These are phyloP conservation scores for Acanthamoeba triangularis DNA, from an alignment of 208 protist genomes.

Conservation along the genomic window DNA sequence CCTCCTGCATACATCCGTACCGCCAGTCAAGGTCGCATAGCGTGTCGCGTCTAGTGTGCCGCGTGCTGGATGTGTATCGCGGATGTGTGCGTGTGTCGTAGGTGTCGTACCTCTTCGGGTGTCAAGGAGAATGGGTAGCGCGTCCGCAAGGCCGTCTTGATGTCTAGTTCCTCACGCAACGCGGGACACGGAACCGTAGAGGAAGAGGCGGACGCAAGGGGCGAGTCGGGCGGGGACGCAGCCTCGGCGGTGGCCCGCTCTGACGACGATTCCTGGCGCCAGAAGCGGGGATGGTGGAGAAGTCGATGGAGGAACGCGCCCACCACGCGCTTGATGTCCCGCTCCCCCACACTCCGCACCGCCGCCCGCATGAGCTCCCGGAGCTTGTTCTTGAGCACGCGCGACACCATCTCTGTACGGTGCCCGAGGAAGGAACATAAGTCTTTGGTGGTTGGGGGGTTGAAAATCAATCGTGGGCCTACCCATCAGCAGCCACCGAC, in stretches of 20 bases:
- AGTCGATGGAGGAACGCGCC: not conserved
- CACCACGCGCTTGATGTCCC: conserved; percentile 31
- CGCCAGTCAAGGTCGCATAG: not conserved
- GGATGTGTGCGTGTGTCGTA: not conserved
- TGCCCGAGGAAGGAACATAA: not conserved
- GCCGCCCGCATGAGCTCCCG: conserved; percentile 17
- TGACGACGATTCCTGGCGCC: not conserved
- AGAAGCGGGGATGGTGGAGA: conserved; percentile 1
- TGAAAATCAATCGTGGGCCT: not conserved
- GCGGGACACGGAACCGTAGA: not conserved
- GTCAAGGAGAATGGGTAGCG: not conserved
- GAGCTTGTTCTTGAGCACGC: conserved; percentile 59
- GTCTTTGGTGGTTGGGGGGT: too few species aligned
- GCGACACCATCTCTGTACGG: conserved; percentile 69
- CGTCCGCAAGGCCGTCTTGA: not conserved
- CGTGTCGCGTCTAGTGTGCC: too few species aligned
- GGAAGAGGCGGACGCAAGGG: not conserved
- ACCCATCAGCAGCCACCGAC: not conserved
- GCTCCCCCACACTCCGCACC: not conserved
- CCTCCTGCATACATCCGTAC: not conserved
- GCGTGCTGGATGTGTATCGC: too few species aligned
- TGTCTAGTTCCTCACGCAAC: not conserved
- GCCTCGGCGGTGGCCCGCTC: too few species aligned
- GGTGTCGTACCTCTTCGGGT: not conserved
- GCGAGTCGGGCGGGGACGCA: not conserved